Conservation (phyloP, 164 flowering plant genomes). For the Protea cynaroides region DNA sequence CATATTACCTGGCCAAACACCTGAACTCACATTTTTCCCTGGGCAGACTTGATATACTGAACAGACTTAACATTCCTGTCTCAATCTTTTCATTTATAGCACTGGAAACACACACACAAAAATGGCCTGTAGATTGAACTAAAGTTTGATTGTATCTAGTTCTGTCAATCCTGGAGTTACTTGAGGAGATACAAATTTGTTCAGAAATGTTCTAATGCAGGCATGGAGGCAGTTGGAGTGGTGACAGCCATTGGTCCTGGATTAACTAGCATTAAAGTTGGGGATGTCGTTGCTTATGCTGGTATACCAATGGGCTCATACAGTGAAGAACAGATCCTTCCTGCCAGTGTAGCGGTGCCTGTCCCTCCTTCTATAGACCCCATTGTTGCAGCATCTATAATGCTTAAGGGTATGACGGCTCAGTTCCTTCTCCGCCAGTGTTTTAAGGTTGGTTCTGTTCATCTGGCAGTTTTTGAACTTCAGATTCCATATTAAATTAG, state of each 20-base stretch:
- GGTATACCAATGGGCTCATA: slow-evolving; percentile 77
- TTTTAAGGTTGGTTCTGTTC: slow-evolving; percentile 51
- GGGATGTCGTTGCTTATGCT: slow-evolving; percentile 79
- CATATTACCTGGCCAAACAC: no score
- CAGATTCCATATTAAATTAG: neutral
- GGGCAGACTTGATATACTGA: no score
- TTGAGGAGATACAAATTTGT: neutral
- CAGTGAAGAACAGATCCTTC: slow-evolving; percentile 81
- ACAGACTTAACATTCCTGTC: no score
- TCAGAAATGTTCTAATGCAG: slow-evolving; percentile 22
- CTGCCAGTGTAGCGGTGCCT: slow-evolving; percentile 66
- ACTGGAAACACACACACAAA: no score
- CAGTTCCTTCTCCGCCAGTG: slow-evolving; percentile 57
- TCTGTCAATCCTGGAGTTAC: neutral
- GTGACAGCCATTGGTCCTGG: slow-evolving; percentile 87
- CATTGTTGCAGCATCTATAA: slow-evolving; percentile 48
- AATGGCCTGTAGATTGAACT: no score
- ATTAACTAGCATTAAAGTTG: slow-evolving; percentile 60
- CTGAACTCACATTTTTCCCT: no score
- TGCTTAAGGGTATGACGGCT: slow-evolving; percentile 86
- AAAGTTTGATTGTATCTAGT: no score
- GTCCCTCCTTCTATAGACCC: slow-evolving; percentile 71
- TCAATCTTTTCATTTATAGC: no score
- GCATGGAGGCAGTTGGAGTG: slow-evolving; percentile 79
- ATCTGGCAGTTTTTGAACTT: neutral